Conservation (phyloP, 2,329 filamentous ascomycete species). For the Aspergillus uvarum region DNA sequence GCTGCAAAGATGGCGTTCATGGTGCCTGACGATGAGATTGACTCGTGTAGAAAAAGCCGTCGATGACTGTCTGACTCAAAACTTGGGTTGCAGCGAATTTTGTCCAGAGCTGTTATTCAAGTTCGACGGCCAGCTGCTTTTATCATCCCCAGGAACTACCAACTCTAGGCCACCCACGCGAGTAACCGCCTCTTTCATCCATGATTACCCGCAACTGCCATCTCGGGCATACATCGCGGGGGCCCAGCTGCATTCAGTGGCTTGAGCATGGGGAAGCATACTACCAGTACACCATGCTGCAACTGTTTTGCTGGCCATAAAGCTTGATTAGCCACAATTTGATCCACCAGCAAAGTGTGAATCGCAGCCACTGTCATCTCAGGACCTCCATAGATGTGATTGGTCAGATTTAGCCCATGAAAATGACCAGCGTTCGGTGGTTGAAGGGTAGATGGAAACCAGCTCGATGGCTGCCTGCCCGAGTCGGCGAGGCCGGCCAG, state of each 20-base stretch:
- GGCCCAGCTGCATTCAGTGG: too few species aligned
- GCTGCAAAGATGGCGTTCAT: slow-evolving; percentile 10
- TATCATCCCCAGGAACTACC: too few species aligned
- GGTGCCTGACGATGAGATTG: not conserved
- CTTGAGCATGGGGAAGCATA: too few species aligned
- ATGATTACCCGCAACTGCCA: too few species aligned
- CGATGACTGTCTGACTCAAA: too few species aligned
- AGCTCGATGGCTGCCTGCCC: not conserved
- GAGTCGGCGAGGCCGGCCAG: not conserved
- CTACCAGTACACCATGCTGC: too few species aligned
- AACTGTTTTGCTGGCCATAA: not conserved
- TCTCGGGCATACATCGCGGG: too few species aligned
- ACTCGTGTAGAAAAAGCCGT: not conserved
- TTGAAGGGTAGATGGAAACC: not conserved
- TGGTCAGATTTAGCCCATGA: not conserved
- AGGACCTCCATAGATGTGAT: not conserved
- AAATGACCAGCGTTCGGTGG: not conserved
- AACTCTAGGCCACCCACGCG: too few species aligned
- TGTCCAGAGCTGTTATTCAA: too few species aligned
- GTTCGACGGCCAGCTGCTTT: too few species aligned
- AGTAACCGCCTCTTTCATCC: too few species aligned
- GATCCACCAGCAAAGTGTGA: not conserved
- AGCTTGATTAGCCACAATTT: not conserved
- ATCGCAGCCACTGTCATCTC: not conserved
- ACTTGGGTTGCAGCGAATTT: too few species aligned